Base-by-base conservation (phyloP, 352 stramenopile genomes). In the Phytophthora podocarpi region DNA sequence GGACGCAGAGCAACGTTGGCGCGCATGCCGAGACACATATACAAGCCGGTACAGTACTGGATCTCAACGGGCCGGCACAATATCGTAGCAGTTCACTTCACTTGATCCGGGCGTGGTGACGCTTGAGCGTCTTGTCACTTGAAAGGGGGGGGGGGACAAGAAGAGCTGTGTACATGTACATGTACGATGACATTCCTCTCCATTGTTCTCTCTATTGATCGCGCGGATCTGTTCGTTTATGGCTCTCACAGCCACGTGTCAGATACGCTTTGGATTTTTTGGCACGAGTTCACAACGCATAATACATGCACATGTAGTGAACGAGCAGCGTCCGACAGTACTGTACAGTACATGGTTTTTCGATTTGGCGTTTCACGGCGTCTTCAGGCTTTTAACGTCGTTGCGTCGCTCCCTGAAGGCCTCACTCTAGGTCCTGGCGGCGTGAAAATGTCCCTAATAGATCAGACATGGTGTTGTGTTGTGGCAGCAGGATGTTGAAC, bases 331-430 rank as follows among this genome's bases (percentile, higher is more conserved):
- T 30, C 3, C 26, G 24, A 4, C 37, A 30, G 23, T 16, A 37
- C 31, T 51, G 27, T 51, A 36, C 57, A 53, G 57, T 42, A 59
- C n/a, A n/a, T n/a, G n/a, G n/a, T 66, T 49, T 60, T 66, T 66
- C 58, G 58, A 66, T 60, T 60, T 61, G 58, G 32, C 58, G 58
- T 20, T 59, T n/a, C n/a, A n/a, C n/a, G n/a, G n/a, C n/a, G n/a
- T n/a, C n/a, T n/a, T n/a, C n/a, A 37, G 23, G 46, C 37, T 36
- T 18, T 59, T 18, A 31, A 48, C 18, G 54, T 63, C 34, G 42
- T 59, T 42, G 13, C 13, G 31, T 43, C 37, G 40, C 40, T 35
- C 28, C 9, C 15, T 10, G 12, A 23, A 5, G 23, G 36, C 13
- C 1, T 39, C n/a, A n/a, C n/a, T n/a, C n/a, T n/a, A n/a, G n/a